phyloP scores from a whole-genome alignment of 805 yeast genomes.

The Wickerhamiella parazyma region DNA sequence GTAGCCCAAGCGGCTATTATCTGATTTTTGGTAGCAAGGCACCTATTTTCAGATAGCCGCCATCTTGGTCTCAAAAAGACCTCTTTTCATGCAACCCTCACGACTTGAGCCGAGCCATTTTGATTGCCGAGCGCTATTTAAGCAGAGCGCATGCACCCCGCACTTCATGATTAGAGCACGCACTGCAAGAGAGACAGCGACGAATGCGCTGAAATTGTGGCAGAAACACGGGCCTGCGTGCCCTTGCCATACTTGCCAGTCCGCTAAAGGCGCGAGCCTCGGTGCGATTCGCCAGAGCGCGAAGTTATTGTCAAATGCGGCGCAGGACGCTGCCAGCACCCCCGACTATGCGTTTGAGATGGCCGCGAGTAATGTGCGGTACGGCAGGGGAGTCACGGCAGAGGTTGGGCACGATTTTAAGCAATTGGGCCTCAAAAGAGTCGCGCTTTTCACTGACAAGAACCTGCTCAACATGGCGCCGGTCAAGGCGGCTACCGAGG shows the following conservation, averaged over 20 bases:
- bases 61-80: too few species aligned
- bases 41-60: too few species aligned
- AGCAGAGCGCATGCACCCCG: background rate
- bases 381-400: slow-evolving; percentile 28
- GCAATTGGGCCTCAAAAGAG: slow-evolving; percentile 23
- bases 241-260: slow-evolving; percentile 26
- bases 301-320: slow-evolving; percentile 5
- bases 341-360: slow-evolving; percentile 30
- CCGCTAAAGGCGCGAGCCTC: slow-evolving; percentile 9
- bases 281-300: slow-evolving; percentile 9
- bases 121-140: background rate
- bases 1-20: too few species aligned
- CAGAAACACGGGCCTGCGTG: slow-evolving; percentile 24
- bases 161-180: background rate
- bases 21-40: too few species aligned
- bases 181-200: background rate
- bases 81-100: background rate
- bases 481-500: slow-evolving; percentile 23
- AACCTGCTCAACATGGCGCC: slow-evolving; percentile 23
- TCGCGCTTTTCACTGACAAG: slow-evolving; percentile 29
- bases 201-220: slow-evolving; percentile 9
- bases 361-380: slow-evolving; percentile 29
- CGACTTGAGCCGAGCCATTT: background rate
- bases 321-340: slow-evolving; percentile 7
- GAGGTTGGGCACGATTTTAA: slow-evolving; percentile 29